Percentiles rank a stretch among this genome's conserved stretches.
Evolutionary conservation across 2,329 filamentous ascomycete species (phyloP).

Genomic region (Allantophomopsis cytisporea): DNA sequence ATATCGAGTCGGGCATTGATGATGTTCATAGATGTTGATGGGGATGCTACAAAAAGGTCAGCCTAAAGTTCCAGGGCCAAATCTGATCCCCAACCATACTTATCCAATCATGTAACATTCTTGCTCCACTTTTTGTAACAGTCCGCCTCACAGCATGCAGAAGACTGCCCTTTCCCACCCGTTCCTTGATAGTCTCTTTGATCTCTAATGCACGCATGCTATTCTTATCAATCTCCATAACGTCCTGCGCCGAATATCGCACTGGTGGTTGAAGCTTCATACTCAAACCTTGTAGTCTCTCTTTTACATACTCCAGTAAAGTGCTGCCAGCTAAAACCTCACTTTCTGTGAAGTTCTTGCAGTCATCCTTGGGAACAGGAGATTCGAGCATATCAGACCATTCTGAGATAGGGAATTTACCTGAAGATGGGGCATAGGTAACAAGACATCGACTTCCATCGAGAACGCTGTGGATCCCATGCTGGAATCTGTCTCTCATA

Average conservation of each 20-base stretch:
- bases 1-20: slow-evolving; percentile 75
- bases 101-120: slow-evolving; percentile 75
- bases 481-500: slow-evolving; percentile 40
- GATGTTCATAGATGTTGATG: slow-evolving; percentile 70
- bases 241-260: slow-evolving; percentile 58
- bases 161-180: slow-evolving; percentile 66
- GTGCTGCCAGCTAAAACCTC: slow-evolving; percentile 70
- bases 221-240: slow-evolving; percentile 86
- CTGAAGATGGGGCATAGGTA: slow-evolving; percentile 47
- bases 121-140: slow-evolving; percentile 79
- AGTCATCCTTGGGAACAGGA: slow-evolving; percentile 40
- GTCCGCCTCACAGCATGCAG: slow-evolving; percentile 83
- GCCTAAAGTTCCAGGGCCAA: neutral
- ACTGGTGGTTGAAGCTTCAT: slow-evolving; percentile 76
- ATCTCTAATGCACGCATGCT: slow-evolving; percentile 85
- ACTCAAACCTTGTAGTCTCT: slow-evolving; percentile 61
- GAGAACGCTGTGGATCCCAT: slow-evolving; percentile 52
- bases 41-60: slow-evolving; percentile 38
- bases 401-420: slow-evolving; percentile 19
- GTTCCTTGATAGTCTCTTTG: slow-evolving; percentile 71
- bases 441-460: slow-evolving; percentile 64
- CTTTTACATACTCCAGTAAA: slow-evolving; percentile 73
- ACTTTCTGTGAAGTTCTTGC: slow-evolving; percentile 43
- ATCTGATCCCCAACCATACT: slow-evolving; percentile 26
- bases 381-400: slow-evolving; percentile 73